phyloP scores from a whole-genome alignment of 352 stramenopile species.

The Phytophthora pseudosyringae region DNA sequence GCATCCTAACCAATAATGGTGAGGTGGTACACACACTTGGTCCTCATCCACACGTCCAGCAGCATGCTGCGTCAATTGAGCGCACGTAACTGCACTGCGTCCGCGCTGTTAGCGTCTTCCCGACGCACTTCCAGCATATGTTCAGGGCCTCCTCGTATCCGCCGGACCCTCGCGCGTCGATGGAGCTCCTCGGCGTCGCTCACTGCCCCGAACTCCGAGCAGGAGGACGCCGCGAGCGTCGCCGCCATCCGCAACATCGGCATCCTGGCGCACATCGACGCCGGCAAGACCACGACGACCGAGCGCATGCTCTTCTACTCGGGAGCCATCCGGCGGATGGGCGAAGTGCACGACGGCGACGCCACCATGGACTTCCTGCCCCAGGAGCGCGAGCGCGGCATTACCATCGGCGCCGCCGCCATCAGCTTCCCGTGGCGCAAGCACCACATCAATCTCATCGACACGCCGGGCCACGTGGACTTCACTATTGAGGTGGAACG shows the following conservation, averaged over 20 bases:
- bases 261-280: constrained; percentile 99
- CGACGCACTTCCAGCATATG: neutral
- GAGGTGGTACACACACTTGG: neutral
- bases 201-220: constrained; percentile 14
- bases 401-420: constrained; percentile 98
- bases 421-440: constrained; percentile 96
- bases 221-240: constrained; percentile 28
- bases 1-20: constrained; percentile 5
- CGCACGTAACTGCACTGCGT: constrained; percentile 3
- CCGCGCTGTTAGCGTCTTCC: constrained; percentile 15
- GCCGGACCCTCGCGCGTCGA: constrained; percentile 13
- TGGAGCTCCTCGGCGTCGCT: constrained; percentile 25
- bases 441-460: constrained; percentile 97
- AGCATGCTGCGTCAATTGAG: constrained; percentile 29
- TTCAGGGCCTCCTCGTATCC: neutral
- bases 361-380: constrained; percentile 87
- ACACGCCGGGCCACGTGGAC: constrained; percentile 98
- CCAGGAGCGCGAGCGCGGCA: constrained; percentile 97
- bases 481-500: constrained; percentile 99
- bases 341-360: constrained; percentile 80
- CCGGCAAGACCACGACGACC: constrained; percentile 98
- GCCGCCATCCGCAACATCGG: constrained; percentile 95
- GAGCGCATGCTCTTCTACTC: constrained; percentile 99
- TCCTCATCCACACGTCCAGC: constrained; percentile 15
- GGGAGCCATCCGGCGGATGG: constrained; percentile 73